phyloP scores from a whole-genome alignment of 352 stramenopile species.

The Pythium volutum region DNA sequence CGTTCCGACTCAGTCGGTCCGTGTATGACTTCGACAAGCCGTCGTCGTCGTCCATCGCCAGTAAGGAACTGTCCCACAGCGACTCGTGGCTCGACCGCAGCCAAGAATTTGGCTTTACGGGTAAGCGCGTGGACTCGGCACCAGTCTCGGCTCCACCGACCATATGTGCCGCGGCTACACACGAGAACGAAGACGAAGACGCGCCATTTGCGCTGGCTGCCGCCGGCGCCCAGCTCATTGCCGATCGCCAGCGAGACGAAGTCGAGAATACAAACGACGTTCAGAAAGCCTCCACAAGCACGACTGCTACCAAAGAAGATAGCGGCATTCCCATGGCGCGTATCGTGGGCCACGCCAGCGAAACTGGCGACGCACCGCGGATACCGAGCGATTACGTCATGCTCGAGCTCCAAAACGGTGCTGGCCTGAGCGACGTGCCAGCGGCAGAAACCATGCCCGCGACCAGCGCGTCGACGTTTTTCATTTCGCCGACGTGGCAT shows the following conservation, averaged over 20 bases:
- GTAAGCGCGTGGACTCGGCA: neutral
- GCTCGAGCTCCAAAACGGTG: constrained; percentile 72
- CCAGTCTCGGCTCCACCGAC: neutral
- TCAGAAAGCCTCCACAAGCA: neutral
- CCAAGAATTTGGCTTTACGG: constrained; percentile 17
- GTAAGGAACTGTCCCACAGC: constrained; percentile 41
- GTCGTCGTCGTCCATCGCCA: constrained; percentile 16
- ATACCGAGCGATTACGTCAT: constrained; percentile 81
- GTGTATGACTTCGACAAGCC: constrained; percentile 52
- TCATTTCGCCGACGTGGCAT: constrained; percentile 80
- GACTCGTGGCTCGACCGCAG: constrained; percentile 15
- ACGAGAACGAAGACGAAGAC: neutral
- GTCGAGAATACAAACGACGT: too few relatives aligned
- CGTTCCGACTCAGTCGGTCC: constrained; percentile 53
- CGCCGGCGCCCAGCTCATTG: constrained; percentile 35
- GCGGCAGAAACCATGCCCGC: constrained; percentile 12
- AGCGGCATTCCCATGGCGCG: constrained; percentile 51
- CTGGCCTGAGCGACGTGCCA: constrained; percentile 38
- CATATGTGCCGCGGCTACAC: neutral
- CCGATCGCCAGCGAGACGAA: constrained; percentile 11
- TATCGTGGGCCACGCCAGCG: constrained; percentile 37
- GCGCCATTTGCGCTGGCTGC: constrained; percentile 20
- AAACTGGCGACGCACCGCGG: constrained; percentile 8
- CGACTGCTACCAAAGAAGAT: constrained; percentile 7
- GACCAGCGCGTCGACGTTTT: constrained; percentile 58